A percentile compares a stretch with the other conserved stretches of the same genome.
Conservation (phyloP, 2,329 filamentous ascomycete species). For the Cytospora paraplurivora region DNA sequence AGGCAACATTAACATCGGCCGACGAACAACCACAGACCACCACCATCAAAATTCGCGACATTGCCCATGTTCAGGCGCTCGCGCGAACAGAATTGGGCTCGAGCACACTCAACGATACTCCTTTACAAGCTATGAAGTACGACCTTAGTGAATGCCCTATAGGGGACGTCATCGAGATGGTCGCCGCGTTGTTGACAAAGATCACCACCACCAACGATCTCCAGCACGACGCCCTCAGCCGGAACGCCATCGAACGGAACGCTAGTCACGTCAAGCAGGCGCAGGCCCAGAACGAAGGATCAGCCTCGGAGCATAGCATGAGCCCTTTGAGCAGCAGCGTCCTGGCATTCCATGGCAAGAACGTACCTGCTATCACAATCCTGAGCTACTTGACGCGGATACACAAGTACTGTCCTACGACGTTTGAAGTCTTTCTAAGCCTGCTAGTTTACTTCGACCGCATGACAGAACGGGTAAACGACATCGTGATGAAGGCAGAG, state of each 20-base stretch:
- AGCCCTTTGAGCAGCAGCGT: slow-evolving; percentile 66
- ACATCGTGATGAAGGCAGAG: slow-evolving; percentile 70
- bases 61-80: slow-evolving; percentile 89
- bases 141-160: slow-evolving; percentile 99
- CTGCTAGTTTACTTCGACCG: slow-evolving; percentile 96
- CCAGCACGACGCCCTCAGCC: slow-evolving; percentile 88
- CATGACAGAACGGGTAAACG: slow-evolving; percentile 96
- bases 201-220: slow-evolving; percentile 96
- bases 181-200: slow-evolving; percentile 91
- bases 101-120: slow-evolving; percentile 53
- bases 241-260: slow-evolving; percentile 76
- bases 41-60: slow-evolving; percentile 79
- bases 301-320: slow-evolving; percentile 47
- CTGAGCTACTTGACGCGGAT: slow-evolving; percentile 93
- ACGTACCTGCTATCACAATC: slow-evolving; percentile 95
- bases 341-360: slow-evolving; percentile 96
- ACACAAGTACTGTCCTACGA: slow-evolving; percentile 98
- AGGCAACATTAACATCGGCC: slow-evolving; percentile 34
- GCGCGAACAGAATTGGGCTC: slow-evolving; percentile 75
- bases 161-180: slow-evolving; percentile 97
- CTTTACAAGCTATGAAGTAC: slow-evolving; percentile 66
- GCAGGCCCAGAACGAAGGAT: slow-evolving; percentile 34
- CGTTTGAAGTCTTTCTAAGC: slow-evolving; percentile 96
- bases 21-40: slow-evolving; percentile 46
- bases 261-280: slow-evolving; percentile 61